Base-by-base conservation (phyloP, 129 eudicot species). In the Flaveria ramosissima region DNA sequence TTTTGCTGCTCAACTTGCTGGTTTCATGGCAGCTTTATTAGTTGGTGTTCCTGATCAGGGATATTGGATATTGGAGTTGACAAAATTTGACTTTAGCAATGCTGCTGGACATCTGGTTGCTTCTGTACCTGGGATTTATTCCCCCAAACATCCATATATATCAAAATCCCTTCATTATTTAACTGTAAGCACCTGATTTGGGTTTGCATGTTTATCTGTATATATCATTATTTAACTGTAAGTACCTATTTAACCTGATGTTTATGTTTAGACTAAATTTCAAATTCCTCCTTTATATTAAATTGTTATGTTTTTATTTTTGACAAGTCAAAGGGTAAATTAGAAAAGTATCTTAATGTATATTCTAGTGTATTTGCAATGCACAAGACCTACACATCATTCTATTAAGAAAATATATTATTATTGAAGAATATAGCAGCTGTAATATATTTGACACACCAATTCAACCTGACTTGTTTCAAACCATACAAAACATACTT, bases 1-100 rank as follows among this genome's bases (percentile, higher is more conserved):
- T 86, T 93, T 90, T 82, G 92, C 86, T 88, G 89, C 98, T 68
- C 96, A 92, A 84, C 78, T 92, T 78, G 96, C 96, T 62, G 93
- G 96, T 80, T 93, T 90, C 75, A 80, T 93, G 89, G 92, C 98
- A 30, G 71, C 86, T 73, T 81, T 93, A 68, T 55, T 93, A 62
- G 85, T 86, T 52, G 95, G 89, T 84, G 92, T 88, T 21, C 94
- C 96, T 12, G 84, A 83, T 69, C 94, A 90, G 83, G 85, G 83
- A 24, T 78, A 90, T 53, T 93, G 96, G 98, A 82, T 90, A 62
- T 10, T 77, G 72, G 96, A 90, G 84, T 77, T 93, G 88, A 32
- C 87, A 23, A 93, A 90, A 77, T 93, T 83, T 83, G 88, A 88
- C 84, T 93, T 93, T 71, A 71, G 74, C 45, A 86, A 83, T 63